These are phyloP conservation scores for Ophiocordyceps polyrhachis-furcata DNA, from an alignment of 2,329 filamentous ascomycete genomes.

Conservation along the genomic window DNA sequence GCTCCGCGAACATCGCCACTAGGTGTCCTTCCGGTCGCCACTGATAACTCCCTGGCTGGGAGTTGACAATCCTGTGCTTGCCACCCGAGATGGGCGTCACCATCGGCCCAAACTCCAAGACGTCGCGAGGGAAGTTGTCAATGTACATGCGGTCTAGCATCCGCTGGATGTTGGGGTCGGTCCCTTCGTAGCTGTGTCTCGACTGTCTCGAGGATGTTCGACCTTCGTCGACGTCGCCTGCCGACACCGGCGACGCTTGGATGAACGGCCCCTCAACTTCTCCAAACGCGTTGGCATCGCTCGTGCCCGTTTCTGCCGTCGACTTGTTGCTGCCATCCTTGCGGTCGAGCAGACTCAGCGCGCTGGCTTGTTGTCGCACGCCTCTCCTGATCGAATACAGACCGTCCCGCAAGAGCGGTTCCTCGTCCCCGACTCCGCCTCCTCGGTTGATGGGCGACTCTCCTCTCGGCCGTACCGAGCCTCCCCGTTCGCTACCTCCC, in stretches of 20 bases:
- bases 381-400: conserved; percentile 23
- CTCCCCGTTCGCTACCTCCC: conserved; percentile 10
- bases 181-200: conserved; percentile 73
- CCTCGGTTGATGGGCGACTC: conserved; percentile 13
- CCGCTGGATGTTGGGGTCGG: conserved; percentile 47
- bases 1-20: conserved; percentile 78
- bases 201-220: conserved; percentile 24
- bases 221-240: conserved; percentile 10
- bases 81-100: conserved; percentile 48
- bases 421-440: conserved; percentile 13
- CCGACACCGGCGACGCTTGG: conserved; percentile 10
- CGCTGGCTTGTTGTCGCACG: conserved; percentile 40
- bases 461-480: conserved; percentile 19
- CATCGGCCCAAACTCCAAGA: conserved; percentile 58
- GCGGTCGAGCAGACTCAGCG: conserved; percentile 37
- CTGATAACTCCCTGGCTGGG: conserved; percentile 21
- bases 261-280: conserved; percentile 38
- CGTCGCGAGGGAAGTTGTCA: conserved; percentile 47
- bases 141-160: conserved; percentile 75
- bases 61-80: conserved; percentile 32
- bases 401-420: conserved; percentile 18
- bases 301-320: conserved; percentile 37
- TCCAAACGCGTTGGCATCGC: conserved; percentile 39
- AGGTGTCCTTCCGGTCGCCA: conserved; percentile 77
- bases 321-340: conserved; percentile 40